Evolutionary conservation across 768 basidiomycete genomes (phyloP), one percentile per base, ranked within the genome.

Genomic region (Boletellus emodensis): DNA sequence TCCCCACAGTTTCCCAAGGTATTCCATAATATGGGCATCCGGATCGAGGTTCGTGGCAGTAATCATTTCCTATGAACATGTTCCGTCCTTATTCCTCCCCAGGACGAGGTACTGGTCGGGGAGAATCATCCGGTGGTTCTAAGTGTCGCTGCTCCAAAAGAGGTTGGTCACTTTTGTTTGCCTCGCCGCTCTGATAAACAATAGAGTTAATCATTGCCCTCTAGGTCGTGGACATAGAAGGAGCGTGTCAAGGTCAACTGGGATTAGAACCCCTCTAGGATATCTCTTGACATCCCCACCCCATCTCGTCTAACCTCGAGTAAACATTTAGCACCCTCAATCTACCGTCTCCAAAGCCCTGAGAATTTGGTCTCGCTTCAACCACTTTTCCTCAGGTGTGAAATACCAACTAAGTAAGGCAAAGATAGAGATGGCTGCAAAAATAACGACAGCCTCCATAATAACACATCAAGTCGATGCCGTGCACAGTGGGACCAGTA

Each of bases 11-110:
- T 90, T 67, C 96, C 95, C 3, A 86, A 80, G 56, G 80, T 81
- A 45, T 98, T 93, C 69, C 94, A 95, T 58, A 87, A 92, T 55
- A 79, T 96, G 26, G 93, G 90, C 7, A 85, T 98, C 52, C 83
- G 95, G 40, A 92, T 99, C 60, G 95, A 95, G 77, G 89, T 85
- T 49, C 36, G 56, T 53, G 28, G 34, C 20, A 3, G 13, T 34
- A 8, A 14, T 35, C 18, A 39, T 33, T 34, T 43, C 9, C 7
- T 28, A 11, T 9, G 40, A 7, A 15, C 42, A 42, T 44, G 36
- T 43, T 48, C 49, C 44, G 38, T 50, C 24, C 40, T 51, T 37
- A 61, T 33, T 54, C 34, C 33, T 18, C 5, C 30, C 22, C 51
- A 77, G 82, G 90, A 93, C 54, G 88, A 90, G 57, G 81, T 94